Conservation (phyloP, 495 filamentous ascomycete species). For the Beverwykella pulmonaria region DNA sequence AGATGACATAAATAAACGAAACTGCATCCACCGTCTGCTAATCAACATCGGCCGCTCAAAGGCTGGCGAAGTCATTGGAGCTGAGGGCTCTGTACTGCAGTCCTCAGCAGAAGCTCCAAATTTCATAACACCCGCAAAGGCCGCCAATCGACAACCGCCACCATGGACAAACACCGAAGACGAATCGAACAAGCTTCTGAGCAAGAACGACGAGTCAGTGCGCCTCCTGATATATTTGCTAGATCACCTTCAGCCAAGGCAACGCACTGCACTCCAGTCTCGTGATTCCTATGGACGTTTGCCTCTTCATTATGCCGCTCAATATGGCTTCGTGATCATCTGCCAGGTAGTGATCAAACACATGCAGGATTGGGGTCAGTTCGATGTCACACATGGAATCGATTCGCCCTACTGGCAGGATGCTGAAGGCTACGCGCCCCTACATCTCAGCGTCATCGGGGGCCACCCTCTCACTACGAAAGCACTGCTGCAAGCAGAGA, state of each 20-base stretch:
- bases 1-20: slow-evolving; percentile 90
- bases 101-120: slow-evolving; percentile 57
- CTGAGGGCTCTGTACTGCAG: slow-evolving; percentile 50
- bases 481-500: slow-evolving; percentile 76
- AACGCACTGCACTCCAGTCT: slow-evolving; percentile 67
- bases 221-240: slow-evolving; percentile 74
- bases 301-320: slow-evolving; percentile 92
- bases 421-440: slow-evolving; percentile 83
- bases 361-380: slow-evolving; percentile 86
- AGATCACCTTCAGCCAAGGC: slow-evolving; percentile 66
- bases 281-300: slow-evolving; percentile 81
- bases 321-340: slow-evolving; percentile 87
- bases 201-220: slow-evolving; percentile 72
- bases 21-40: slow-evolving; percentile 87
- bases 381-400: slow-evolving; percentile 80
- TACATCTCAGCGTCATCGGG: slow-evolving; percentile 90
- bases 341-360: slow-evolving; percentile 84
- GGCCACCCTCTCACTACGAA: slow-evolving; percentile 86
- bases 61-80: slow-evolving; percentile 57
- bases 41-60: slow-evolving; percentile 85
- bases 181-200: slow-evolving; percentile 56
- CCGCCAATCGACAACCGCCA: slow-evolving; percentile 64
- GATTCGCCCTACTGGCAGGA: slow-evolving; percentile 88
- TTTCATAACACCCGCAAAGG: slow-evolving; percentile 76
- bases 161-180: slow-evolving; percentile 51